Percentiles rank a stretch among this genome's conserved stretches.
Conservation (phyloP, 75 land plant species). For the Cupressus sempervirens region DNA sequence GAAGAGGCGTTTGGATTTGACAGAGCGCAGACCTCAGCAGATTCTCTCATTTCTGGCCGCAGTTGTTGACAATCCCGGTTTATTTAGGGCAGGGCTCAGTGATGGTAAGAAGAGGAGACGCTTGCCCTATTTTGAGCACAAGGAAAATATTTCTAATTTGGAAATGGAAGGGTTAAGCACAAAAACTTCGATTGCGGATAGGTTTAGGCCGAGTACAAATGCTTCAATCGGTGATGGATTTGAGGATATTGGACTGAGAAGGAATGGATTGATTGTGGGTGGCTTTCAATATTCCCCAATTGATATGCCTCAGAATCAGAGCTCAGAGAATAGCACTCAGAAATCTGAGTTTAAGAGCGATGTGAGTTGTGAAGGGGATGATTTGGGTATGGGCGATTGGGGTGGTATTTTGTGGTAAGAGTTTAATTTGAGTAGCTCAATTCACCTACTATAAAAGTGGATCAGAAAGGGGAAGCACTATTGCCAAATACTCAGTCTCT, state of each 20-base stretch:
- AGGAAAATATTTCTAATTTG: neutral
- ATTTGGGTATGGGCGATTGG: neutral
- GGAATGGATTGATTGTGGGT: neutral
- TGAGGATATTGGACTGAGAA: neutral
- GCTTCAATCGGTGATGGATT: neutral
- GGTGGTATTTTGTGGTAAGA: neutral
- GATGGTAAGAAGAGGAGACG: neutral
- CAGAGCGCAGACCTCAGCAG: conserved; percentile 55
- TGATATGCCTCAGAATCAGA: neutral
- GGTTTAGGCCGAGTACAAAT: neutral
- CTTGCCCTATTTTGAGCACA: conserved; percentile 17
- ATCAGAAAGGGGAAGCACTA: neutral
- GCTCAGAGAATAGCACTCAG: neutral
- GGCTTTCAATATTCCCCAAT: neutral
- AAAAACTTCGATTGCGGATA: neutral
- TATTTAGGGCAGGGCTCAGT: conserved; percentile 9
- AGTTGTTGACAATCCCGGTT: conserved; percentile 42
- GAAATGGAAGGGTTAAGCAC: neutral
- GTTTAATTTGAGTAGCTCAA: neutral
- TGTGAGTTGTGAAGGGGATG: neutral
- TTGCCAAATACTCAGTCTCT: neutral
- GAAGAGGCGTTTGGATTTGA: conserved; percentile 39
- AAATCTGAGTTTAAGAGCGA: neutral
- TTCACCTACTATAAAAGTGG: neutral
- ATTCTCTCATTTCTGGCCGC: conserved; percentile 55